Evolutionary conservation across 352 stramenopile species (phyloP), one percentile per base, ranked within the genome.

Genomic region (Paralagenidium karlingii): DNA sequence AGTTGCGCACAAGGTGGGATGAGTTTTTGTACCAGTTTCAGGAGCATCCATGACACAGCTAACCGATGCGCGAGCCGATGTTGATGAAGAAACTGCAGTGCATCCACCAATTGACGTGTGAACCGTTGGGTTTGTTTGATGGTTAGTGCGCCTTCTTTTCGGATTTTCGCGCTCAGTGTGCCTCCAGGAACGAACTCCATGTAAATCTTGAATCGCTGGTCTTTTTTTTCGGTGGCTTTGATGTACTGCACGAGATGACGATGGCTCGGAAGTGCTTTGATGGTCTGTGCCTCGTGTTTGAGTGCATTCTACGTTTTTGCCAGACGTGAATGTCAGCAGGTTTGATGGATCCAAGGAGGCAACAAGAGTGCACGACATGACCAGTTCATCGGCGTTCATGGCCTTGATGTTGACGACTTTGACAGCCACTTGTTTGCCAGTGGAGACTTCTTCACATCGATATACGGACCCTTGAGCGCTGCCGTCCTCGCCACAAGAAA

Each of bases 51-150:
- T n/a, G n/a, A n/a, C n/a, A n/a, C n/a, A n/a, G n/a, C n/a, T n/a
- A n/a, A n/a, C n/a, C 71, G 71, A 51, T 97, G 88, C 1, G 87
- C 76, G 41, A 97, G 92, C 4, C 74, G 60, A 18, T 88, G 75
- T 10, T 62, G 30, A 40, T 97, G 88, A 7, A 97, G 60, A 49
- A 93, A 92, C 29, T 71, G 47, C 24, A 97, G 49, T 18, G 73
- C 87, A 8, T 73, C 46, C 34, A 87, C 69, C 10, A 97, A 57
- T 37, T 96, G 82, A 9, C 60, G 58, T 4, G 71, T 82, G 53
- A 81, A 96, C n/a, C 65, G 43, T 26, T 73, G 62, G 12, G 66
- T 55, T 0, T 60, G 19, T 2, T 53, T 29, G 10, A 91, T 43
- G 2, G 60, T 26, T 11, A 85, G 43, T 15, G 57, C 48, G 34